Evolutionary conservation across 495 filamentous ascomycete species (phyloP).

Genomic region (Oleoguttula mirabilis): DNA sequence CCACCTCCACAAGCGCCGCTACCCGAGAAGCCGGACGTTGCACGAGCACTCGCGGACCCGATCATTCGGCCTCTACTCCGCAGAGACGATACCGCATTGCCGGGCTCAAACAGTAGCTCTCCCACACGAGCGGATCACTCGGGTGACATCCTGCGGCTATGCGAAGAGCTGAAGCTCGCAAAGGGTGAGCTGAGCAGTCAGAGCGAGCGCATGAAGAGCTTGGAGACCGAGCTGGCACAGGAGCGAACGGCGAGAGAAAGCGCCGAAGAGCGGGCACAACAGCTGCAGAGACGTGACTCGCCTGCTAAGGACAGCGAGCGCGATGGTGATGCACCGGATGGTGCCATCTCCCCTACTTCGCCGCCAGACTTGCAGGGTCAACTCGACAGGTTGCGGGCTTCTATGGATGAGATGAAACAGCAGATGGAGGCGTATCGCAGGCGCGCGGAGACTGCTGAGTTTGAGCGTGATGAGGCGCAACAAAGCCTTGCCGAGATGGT

Average conservation of each 20-base stretch:
- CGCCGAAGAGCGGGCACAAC: conserved; percentile 68
- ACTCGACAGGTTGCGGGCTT: conserved; percentile 64
- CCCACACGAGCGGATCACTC: conserved; percentile 36
- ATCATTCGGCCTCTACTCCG: conserved; percentile 48
- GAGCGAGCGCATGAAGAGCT: conserved; percentile 60
- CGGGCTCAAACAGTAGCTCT: conserved; percentile 42
- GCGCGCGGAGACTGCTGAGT: conserved; percentile 68
- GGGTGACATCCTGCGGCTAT: conserved; percentile 63
- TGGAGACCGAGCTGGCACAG: conserved; percentile 65
- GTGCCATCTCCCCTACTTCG: conserved; percentile 8
- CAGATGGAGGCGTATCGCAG: conserved; percentile 66
- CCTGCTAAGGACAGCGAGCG: conserved; percentile 17
- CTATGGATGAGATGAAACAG: conserved; percentile 72
- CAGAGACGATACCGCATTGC: conserved; percentile 61
- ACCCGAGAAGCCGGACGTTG: conserved; percentile 74
- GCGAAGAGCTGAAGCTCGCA: conserved; percentile 67
- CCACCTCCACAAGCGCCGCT: conserved; percentile 86
- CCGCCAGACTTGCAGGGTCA: conserved; percentile 49
- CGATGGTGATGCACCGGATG: background rate
- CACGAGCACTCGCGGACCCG: conserved; percentile 35
- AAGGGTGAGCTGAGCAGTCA: conserved; percentile 76
- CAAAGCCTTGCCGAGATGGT: conserved; percentile 82
- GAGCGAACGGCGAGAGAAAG: conserved; percentile 70
- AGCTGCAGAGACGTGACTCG: conserved; percentile 40
- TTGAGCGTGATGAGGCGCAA: conserved; percentile 51